Evolutionary conservation across 371 early-diverging fungal species (phyloP).

Genomic region (Mortierella sp.): DNA sequence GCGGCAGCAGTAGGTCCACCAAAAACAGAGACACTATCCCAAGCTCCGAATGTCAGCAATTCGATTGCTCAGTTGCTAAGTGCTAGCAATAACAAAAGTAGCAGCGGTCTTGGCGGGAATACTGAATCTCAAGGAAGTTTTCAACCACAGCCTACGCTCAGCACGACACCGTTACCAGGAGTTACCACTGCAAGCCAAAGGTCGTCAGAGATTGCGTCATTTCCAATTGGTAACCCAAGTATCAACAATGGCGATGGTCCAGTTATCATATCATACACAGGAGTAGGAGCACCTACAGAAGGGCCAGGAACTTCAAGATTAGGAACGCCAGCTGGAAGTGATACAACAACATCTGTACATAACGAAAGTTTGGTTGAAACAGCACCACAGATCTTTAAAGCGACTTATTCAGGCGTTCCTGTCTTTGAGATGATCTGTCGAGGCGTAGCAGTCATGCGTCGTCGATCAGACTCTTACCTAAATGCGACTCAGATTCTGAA

Average conservation of each 20-base stretch:
- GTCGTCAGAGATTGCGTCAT: background rate
- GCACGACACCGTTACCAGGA: background rate
- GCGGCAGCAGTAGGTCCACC: background rate
- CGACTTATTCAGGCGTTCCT: constrained; percentile 92
- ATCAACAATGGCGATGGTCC: background rate
- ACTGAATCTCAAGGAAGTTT: background rate
- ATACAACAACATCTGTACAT: background rate
- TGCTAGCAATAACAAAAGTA: background rate
- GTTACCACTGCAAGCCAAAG: background rate
- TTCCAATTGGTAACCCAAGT: background rate
- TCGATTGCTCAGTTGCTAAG: background rate
- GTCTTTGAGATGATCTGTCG: constrained; percentile 91
- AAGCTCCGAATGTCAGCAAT: background rate
- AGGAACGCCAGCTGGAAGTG: background rate
- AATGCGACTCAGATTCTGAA: constrained; percentile 97
- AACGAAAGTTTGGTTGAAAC: background rate
- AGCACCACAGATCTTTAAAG: constrained; percentile 62
- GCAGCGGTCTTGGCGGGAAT: background rate
- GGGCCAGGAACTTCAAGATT: constrained; percentile 3
- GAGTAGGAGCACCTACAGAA: background rate
- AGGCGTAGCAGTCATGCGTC: constrained; percentile 90
- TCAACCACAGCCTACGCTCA: background rate
- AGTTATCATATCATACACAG: background rate
- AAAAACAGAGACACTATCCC: background rate
- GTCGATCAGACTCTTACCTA: constrained; percentile 85